phyloP scores from a whole-genome alignment of 306 rosid genomes.

The Cucurbita moschata region DNA sequence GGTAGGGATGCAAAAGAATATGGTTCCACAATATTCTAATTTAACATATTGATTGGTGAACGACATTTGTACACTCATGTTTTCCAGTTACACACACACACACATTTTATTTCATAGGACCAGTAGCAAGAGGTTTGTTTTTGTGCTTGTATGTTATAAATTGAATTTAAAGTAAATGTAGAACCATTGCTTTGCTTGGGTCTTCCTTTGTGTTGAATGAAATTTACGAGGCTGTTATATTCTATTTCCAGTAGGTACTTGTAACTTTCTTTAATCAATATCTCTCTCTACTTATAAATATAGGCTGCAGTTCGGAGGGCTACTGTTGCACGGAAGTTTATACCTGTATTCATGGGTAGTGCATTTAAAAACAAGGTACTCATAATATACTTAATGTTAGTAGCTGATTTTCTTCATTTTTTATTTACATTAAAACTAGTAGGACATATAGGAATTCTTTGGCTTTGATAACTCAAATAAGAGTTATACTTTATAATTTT shows the following conservation, averaged over 20 bases:
- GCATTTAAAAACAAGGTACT: conserved; percentile 93
- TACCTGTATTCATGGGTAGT: conserved; percentile 98
- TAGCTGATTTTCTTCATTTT: neutral
- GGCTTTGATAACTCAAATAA: neutral
- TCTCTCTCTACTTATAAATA: conserved; percentile 12
- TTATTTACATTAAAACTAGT: neutral
- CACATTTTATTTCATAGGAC: neutral
- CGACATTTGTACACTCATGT: neutral
- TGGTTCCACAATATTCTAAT: neutral
- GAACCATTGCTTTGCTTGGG: neutral
- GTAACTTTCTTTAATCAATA: neutral
- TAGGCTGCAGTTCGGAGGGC: conserved; percentile 93
- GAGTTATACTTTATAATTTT: neutral
- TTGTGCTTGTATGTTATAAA: neutral
- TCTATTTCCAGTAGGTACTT: neutral
- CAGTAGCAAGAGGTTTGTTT: neutral
- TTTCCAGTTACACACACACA: neutral
- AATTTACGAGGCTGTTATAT: neutral
- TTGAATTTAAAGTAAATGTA: neutral
- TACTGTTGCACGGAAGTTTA: conserved; percentile 64
- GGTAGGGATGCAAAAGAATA: neutral
- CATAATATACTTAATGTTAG: neutral
- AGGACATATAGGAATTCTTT: neutral
- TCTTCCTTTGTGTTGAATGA: neutral
- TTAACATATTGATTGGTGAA: neutral